A percentile compares a stretch with the other conserved stretches of the same genome.
These are phyloP conservation scores for Lepraria neglecta DNA, from an alignment of 495 filamentous ascomycete genomes.

Conservation along the genomic window DNA sequence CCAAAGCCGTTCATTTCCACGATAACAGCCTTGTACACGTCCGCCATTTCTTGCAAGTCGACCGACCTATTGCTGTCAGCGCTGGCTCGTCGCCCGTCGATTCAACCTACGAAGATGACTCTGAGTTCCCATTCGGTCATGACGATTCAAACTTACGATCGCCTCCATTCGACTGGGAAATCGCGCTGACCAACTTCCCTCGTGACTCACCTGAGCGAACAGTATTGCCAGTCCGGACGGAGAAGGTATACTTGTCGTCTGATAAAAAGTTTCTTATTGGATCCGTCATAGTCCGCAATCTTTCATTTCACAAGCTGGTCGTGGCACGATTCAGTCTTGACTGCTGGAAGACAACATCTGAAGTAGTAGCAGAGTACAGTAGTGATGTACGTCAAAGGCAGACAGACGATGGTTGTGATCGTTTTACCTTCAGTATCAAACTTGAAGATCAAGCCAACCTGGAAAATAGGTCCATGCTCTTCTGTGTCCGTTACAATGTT, in stretches of 20 bases:
- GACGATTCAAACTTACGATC: constrained; percentile 40
- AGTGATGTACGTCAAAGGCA: constrained; percentile 67
- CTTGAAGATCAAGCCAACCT: constrained; percentile 82
- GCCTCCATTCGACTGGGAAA: constrained; percentile 76
- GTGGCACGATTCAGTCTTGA: constrained; percentile 91
- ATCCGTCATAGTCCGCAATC: constrained; percentile 74
- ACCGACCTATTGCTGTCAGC: constrained; percentile 89
- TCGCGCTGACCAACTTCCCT: constrained; percentile 78
- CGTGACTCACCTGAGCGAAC: constrained; percentile 56
- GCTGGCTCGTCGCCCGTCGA: constrained; percentile 92
- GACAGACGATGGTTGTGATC: constrained; percentile 63
- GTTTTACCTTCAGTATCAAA: constrained; percentile 91
- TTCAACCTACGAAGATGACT: constrained; percentile 63
- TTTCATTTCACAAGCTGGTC: constrained; percentile 84
- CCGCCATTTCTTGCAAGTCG: constrained; percentile 86
- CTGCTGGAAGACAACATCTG: constrained; percentile 96
- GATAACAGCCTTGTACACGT: constrained; percentile 83
- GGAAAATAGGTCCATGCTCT: constrained; percentile 80
- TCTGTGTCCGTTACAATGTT: constrained; percentile 86
- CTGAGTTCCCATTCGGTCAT: constrained; percentile 77
- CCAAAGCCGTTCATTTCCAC: constrained; percentile 94
- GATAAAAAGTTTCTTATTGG: constrained; percentile 84
- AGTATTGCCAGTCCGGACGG: constrained; percentile 62
- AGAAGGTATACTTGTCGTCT: constrained; percentile 74
- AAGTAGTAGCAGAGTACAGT: constrained; percentile 82